Evolutionary conservation across 192 early-diverging fungal species (phyloP), one percentile per base, ranked within the genome.

Genomic region (Diversispora eburnea): DNA sequence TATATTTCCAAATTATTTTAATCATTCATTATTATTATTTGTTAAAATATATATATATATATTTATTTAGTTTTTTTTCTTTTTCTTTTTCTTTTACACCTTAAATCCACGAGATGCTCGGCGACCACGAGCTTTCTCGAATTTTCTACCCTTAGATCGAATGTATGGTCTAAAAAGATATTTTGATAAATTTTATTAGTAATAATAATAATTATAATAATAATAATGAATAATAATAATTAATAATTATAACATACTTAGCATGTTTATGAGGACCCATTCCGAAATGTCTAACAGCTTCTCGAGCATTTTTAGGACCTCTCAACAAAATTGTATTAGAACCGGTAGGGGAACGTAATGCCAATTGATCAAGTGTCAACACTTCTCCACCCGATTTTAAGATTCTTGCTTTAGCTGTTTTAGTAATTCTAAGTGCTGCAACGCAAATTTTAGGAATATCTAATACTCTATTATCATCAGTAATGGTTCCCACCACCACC

Each of bases 241-340:
- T 48, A 73, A 62, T n/a, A n/a, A 72, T 0, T 13, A 49, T 56
- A 9, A 15, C 60, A 17, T 73, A 73, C 81, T 82, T 82, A 70
- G 75, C 70, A 57, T 82, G 62, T 78, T 79, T 79, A 66, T 77
- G 74, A 46, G 78, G 81, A 49, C 81, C 81, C 78, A 79, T 79
- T 41, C 98, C 98, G 79, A 99, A 99, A 91, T 99, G 98, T 93
- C 96, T 99, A 84, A 95, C 92, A 80, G 96, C 94, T 87, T 98
- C 95, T 79, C 98, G 93, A 76, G 91, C 81, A 85, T 88, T 96
- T 85, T 91, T 92, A 83, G 89, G 85, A 77, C 98, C 98, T 87
- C 97, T 94, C 85, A 99, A 89, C 61, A 99, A 87, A 70, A 98
- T 80, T 76, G 93, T 94, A 86, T 93, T 91, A 83, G 94, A 89